phyloP scores from a whole-genome alignment of 495 filamentous ascomycete genomes.

The Penicillium longicatenatum region DNA sequence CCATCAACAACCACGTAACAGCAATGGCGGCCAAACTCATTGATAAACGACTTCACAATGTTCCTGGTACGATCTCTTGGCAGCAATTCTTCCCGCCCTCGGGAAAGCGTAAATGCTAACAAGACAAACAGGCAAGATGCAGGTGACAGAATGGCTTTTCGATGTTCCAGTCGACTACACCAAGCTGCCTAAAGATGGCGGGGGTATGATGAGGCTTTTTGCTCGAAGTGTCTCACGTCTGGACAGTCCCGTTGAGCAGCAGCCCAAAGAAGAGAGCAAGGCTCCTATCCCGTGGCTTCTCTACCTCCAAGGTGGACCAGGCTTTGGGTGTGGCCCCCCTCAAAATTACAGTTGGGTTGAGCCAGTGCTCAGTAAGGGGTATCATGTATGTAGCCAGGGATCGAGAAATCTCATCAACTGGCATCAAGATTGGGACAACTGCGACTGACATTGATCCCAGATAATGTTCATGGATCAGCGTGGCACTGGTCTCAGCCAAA shows the following conservation, averaged over 20 bases:
- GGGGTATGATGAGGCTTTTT: slow-evolving; percentile 70
- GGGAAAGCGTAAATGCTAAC: too few relatives aligned
- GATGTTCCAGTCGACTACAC: slow-evolving; percentile 78
- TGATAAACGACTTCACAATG: slow-evolving; percentile 44
- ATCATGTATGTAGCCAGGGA: slow-evolving; percentile 48
- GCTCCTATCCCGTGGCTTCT: slow-evolving; percentile 57
- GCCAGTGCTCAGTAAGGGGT: slow-evolving; percentile 75
- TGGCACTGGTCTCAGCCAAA: slow-evolving; percentile 81
- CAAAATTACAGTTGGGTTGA: slow-evolving; percentile 69
- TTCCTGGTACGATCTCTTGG: slow-evolving; percentile 35
- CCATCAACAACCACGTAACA: slow-evolving; percentile 9
- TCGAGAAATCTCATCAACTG: background rate
- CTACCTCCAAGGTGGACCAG: slow-evolving; percentile 77
- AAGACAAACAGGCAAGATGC: slow-evolving; percentile 63
- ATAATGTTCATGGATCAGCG: slow-evolving; percentile 85
- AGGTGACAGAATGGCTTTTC: slow-evolving; percentile 80
- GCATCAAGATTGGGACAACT: background rate
- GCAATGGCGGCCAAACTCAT: slow-evolving; percentile 48
- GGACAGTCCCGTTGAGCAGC: slow-evolving; percentile 60
- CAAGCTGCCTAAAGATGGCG: slow-evolving; percentile 48
- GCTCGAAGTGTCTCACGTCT: slow-evolving; percentile 68
- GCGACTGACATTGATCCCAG: slow-evolving; percentile 34
- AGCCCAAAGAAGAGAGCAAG: slow-evolving; percentile 51
- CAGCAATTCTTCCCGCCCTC: too few relatives aligned
- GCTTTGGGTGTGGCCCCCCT: slow-evolving; percentile 70